A percentile compares a stretch with the other conserved stretches of the same genome.
Conservation (phyloP, 805 yeast genomes). For the Candida morakotiae region DNA sequence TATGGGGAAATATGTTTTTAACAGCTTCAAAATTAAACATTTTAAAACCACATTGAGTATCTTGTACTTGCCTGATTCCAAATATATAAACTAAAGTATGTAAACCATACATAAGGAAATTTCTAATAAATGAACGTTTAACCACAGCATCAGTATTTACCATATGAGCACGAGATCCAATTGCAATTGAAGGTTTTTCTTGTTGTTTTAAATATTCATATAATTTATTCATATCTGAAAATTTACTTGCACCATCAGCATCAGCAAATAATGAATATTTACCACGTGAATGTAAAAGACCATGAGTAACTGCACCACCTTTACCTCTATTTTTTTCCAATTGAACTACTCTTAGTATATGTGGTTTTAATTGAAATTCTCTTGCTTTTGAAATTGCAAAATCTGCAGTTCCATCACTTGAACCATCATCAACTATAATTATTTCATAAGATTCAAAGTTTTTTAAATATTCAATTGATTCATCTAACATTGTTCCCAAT, state of each 20-base stretch:
- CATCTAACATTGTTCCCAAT: constrained; percentile 67
- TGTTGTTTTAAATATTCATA: constrained; percentile 32
- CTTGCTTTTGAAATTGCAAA: constrained; percentile 63
- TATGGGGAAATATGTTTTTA: constrained; percentile 66
- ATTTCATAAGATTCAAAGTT: constrained; percentile 58
- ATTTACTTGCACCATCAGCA: constrained; percentile 94
- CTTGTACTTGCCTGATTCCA: constrained; percentile 82
- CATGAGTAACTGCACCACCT: constrained; percentile 89
- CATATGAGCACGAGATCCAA: constrained; percentile 97
- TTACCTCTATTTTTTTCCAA: constrained; percentile 82
- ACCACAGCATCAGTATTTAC: constrained; percentile 95
- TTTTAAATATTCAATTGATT: constrained; percentile 53
- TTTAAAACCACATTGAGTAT: constrained; percentile 98
- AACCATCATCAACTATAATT: constrained; percentile 88
- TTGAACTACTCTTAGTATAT: constrained; percentile 64
- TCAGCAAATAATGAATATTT: constrained; percentile 81
- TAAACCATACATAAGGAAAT: constrained; percentile 87
- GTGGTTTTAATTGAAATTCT: constrained; percentile 47
- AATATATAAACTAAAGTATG: constrained; percentile 83
- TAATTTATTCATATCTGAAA: constrained; percentile 61
- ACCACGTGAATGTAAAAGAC: constrained; percentile 74
- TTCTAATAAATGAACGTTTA: constrained; percentile 83
- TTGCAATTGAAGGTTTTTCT: constrained; percentile 56
- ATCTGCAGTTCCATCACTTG: constrained; percentile 72
- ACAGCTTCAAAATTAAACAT: constrained; percentile 75